Base-by-base conservation (phyloP, 2,329 filamentous ascomycete genomes). In the Nannizzia gypsea region DNA sequence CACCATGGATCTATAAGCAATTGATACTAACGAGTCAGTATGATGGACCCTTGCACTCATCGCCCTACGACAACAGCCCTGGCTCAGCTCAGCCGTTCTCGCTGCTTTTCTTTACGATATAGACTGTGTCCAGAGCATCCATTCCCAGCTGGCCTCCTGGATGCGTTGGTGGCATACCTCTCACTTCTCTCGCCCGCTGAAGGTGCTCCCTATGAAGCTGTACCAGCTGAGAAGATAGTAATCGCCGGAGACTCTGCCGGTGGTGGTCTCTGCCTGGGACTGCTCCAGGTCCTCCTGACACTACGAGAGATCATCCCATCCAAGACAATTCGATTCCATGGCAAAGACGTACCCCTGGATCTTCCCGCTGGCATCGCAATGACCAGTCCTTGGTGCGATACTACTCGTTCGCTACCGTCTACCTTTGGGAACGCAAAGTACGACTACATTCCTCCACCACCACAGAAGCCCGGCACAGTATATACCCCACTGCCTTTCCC, bases 181-280 rank as follows among this genome's bases (percentile, higher is more conserved):
- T 76, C 73, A 28, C 71, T 79, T 28, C 68, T 78, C 5, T 71
- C 74, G 11, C 77, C 76, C 9, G 76, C 76, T 0, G 66, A 70
- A 11, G 74, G 73, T 11, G 70, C 76, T 17, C 64, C 73, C 13
- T 76, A 78, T 61, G 66, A 70, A 15, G 69, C 77, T 15, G 67
- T 78, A 1, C 70, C 72, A 9, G 71, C 77, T 3, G 68, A 70
- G 57, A 74, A 74, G 59, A 78, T 79, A 60, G 65, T 79, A 54
- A 63, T 79, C 17, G 71, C 76, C 3, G 77, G 77, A 17, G 77
- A 78, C 63, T 77, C 75, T 1, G 75, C 76, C 0, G 77, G 77
- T 22, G 77, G 70, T 4, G 76, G 76, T 59, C 69, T 78, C 8
- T 67, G 69, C 9, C 66, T 77, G 1, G 70, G 67, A 15, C 67